Evolutionary conservation across 805 yeast species (phyloP).

Genomic region (Suhomyces vadensis): DNA sequence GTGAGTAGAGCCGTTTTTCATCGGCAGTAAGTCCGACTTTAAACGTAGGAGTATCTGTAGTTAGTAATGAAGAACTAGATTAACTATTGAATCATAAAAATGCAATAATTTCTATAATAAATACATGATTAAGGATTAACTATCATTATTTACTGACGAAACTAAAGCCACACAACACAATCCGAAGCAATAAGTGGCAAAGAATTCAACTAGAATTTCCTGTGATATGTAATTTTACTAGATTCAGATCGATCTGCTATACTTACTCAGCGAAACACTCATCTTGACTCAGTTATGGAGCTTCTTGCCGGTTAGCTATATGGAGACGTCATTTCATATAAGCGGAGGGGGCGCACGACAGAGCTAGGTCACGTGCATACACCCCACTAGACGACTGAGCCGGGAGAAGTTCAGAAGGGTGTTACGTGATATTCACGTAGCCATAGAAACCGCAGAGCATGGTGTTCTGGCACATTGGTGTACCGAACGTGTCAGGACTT

Average conservation of each 20-base stretch:
- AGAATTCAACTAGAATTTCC: background rate
- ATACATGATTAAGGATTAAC: no score
- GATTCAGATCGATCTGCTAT: background rate
- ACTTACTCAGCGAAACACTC: conserved; percentile 32
- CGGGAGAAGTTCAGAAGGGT: no score
- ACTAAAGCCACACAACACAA: no score
- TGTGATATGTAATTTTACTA: background rate
- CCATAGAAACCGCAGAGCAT: no score
- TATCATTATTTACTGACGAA: no score
- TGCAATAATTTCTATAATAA: no score
- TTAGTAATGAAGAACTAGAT: conserved; percentile 5
- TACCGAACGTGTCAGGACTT: no score
- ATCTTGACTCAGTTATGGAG: conserved; percentile 11
- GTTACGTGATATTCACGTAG: no score
- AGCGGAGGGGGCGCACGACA: background rate
- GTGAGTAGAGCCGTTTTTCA: conserved; percentile 74
- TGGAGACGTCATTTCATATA: background rate
- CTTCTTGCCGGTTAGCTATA: background rate
- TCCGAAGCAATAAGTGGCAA: no score
- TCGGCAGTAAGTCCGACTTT: conserved; percentile 62
- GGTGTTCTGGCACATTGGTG: no score
- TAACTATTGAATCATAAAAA: background rate
- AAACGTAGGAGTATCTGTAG: conserved; percentile 34
- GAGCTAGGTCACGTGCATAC: background rate
- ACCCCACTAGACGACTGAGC: no score